These are phyloP conservation scores for Monocercomonoides exilis DNA, from an alignment of 78 protist species.

Conservation along the genomic window DNA sequence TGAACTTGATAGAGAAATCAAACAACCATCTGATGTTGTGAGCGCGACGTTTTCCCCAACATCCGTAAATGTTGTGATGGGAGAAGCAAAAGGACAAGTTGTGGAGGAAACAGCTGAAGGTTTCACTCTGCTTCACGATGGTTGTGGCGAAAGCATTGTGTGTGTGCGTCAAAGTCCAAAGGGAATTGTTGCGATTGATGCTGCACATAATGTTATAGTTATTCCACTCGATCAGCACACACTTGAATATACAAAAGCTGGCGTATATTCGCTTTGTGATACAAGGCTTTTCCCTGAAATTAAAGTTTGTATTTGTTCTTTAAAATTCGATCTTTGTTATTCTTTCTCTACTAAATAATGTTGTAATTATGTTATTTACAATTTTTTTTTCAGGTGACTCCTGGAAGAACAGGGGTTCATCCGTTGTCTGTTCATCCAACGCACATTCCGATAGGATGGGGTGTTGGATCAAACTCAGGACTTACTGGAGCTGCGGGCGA, in stretches of 20 bases:
- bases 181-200: not conserved
- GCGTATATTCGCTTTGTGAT: not conserved
- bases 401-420: not conserved
- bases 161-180: not conserved
- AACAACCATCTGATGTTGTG: not conserved
- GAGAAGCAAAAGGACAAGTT: not conserved
- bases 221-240: not conserved
- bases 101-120: not conserved
- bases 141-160: not conserved
- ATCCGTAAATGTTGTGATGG: not conserved
- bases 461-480: no score
- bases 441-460: not conserved
- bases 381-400: not conserved
- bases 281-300: not conserved
- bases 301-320: not conserved
- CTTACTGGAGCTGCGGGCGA: no score
- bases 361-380: not conserved
- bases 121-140: not conserved
- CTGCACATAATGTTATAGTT: not conserved
- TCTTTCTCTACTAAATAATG: not conserved
- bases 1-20: not conserved
- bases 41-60: not conserved
- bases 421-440: not conserved
- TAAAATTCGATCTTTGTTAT: not conserved
- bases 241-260: not conserved